phyloP scores from a whole-genome alignment of 169 alveolate genomes.

The Toxoplasma gondii region DNA sequence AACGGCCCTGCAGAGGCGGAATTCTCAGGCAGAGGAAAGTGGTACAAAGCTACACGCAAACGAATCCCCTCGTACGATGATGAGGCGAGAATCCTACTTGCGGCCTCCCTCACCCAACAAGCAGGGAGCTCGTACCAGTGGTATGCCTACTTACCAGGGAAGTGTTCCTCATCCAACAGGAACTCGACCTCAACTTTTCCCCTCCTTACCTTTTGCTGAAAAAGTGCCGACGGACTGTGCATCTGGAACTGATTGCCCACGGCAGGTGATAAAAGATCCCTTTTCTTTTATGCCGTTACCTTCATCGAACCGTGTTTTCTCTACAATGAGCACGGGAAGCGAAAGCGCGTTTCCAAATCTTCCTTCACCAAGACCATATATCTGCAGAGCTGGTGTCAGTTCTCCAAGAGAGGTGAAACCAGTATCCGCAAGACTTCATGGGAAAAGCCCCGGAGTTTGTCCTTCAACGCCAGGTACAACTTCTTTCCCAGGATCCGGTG shows the following conservation, averaged over 20 bases:
- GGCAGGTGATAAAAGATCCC: slow-evolving; percentile 3
- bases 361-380: not conserved
- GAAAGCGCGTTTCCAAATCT: not conserved
- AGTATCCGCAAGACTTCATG: not conserved
- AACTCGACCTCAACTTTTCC: slow-evolving; percentile 6
- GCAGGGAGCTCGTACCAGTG: not conserved
- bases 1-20: not conserved
- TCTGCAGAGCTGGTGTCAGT: not conserved
- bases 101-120: not conserved
- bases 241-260: not conserved
- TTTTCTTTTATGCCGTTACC: not conserved
- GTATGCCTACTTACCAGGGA: not conserved
- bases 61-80: not conserved
- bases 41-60: not conserved
- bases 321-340: slow-evolving; percentile 10
- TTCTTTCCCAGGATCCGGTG: slow-evolving; percentile 21
- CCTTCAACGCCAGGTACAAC: not conserved
- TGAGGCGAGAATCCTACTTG: not conserved
- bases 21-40: not conserved
- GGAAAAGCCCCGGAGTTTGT: not conserved
- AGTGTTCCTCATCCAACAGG: not conserved
- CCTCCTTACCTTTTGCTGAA: slow-evolving; percentile 12
- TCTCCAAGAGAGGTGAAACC: not conserved
- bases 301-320: not conserved
- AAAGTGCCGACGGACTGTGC: not conserved